Base-by-base conservation (phyloP, 768 basidiomycete genomes). In the Antrodiella citrinella region DNA sequence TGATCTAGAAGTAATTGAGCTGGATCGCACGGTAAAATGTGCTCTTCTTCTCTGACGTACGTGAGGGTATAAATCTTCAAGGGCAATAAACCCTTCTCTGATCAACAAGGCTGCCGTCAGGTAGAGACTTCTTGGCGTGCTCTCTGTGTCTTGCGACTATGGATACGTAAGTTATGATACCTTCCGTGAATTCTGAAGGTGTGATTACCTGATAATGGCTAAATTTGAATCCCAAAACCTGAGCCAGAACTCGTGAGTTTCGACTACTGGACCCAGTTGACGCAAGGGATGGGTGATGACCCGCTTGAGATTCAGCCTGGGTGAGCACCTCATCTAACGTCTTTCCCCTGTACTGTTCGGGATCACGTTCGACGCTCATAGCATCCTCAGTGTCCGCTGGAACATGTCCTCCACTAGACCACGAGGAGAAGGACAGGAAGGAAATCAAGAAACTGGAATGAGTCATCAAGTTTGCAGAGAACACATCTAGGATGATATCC, bases 221-320 rank as follows among this genome's bases (percentile, higher is more conserved):
- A 59, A 96, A 95, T 67, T 99, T 99, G 77, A 98, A 98, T n/a
- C 96, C 96, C 19, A 99, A 71, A 4, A 98, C 88, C 68, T 99
- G 93, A 12, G 91, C 84, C 50, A 90, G 69, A 19, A 90, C 84
- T 22, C 62, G 60, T 3, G 60, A 57, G 12, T 61, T 58, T 48
- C 59, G 38, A 58, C 54, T 51, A 47, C 48, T 54, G 0, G 66
- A 58, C 15, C 7, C 7, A 7, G 7, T 7, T 15, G 30, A 7
- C 15, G 30, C 15, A 35, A 15, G 15, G 15, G 30, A 35, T n/a
- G n/a, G n/a, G n/a, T n/a, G n/a, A n/a, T n/a, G n/a, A 7, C 15
- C 15, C 7, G 7, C 30, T 42, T 61, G 62, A 4, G 57, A 60
- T 58, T 87, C 81, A 0, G 79, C 80, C 40, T 80, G 63, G 22